Evolutionary conservation across 2,329 filamentous ascomycete species (phyloP).

Genomic region (Bipolaris victoriae): DNA sequence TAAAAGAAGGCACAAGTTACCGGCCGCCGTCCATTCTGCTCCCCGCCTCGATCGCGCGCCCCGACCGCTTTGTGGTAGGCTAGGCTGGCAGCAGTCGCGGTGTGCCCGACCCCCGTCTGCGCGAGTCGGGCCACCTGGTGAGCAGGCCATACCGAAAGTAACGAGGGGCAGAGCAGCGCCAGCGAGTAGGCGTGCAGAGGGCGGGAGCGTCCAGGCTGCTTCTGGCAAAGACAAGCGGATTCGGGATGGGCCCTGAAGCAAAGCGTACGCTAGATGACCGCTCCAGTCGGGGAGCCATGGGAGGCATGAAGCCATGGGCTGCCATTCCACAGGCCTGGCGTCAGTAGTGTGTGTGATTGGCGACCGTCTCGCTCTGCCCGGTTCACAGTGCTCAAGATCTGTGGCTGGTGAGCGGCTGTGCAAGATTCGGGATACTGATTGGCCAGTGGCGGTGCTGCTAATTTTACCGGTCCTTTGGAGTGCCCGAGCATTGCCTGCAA

Average conservation of each 20-base stretch:
- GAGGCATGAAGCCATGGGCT: constrained; percentile 17
- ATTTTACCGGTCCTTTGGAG: constrained; percentile 24
- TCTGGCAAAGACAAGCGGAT: constrained; percentile 41
- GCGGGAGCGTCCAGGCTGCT: constrained; percentile 29
- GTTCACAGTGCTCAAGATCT: constrained; percentile 11
- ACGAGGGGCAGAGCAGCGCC: constrained; percentile 21
- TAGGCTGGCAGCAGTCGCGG: constrained; percentile 39
- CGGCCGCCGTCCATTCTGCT: constrained; percentile 36
- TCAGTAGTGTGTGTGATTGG: constrained; percentile 28
- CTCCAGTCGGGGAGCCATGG: constrained; percentile 36
- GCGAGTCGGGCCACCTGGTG: constrained; percentile 27
- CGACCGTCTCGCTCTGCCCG: constrained; percentile 28
- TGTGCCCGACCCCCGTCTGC: constrained; percentile 41
- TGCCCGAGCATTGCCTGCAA: constrained; percentile 35
- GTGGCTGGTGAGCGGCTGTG: constrained; percentile 41
- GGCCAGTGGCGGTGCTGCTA: constrained; percentile 17
- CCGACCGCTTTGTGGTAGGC: constrained; percentile 44
- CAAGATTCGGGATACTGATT: constrained; percentile 19
- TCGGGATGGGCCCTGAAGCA: constrained; percentile 26
- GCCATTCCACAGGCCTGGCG: constrained; percentile 26
- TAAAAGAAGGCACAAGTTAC: constrained; percentile 41
- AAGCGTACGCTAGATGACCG: constrained; percentile 38
- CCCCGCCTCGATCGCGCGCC: constrained; percentile 49
- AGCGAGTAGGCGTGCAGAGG: constrained; percentile 31
- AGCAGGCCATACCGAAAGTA: constrained; percentile 31